Percentiles rank a stretch among this genome's conserved stretches.
Conservation (phyloP, 768 basidiomycete genomes). For the Candolleomyces eurysporus region DNA sequence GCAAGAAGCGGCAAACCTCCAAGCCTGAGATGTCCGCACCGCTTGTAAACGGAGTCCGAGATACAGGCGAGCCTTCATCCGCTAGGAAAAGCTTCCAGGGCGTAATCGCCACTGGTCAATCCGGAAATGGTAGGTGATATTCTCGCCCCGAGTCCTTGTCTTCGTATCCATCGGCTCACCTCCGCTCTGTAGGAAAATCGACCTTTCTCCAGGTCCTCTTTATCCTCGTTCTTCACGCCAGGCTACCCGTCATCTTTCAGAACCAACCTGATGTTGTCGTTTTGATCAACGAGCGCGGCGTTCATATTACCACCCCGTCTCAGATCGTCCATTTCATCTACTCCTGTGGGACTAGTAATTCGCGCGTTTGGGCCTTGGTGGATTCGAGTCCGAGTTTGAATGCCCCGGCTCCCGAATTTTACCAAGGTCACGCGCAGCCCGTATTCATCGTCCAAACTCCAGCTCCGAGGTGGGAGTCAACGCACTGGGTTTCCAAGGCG, state of each 20-base stretch:
- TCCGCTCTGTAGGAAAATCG: background rate
- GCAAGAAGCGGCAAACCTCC: background rate
- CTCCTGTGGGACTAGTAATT: too few relatives aligned
- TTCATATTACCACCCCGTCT: background rate
- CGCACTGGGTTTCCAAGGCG: too few relatives aligned
- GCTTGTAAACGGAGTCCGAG: too few relatives aligned
- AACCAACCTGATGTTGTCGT: background rate
- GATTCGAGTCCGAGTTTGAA: too few relatives aligned
- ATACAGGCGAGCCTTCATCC: background rate
- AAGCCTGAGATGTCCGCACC: background rate
- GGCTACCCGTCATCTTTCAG: background rate
- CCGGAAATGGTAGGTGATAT: background rate
- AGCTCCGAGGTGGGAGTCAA: too few relatives aligned
- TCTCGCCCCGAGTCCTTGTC: background rate
- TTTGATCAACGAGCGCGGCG: background rate
- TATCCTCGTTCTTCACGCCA: background rate
- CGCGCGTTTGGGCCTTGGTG: too few relatives aligned
- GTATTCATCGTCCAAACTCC: too few relatives aligned
- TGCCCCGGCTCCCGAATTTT: too few relatives aligned
- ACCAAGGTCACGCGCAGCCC: too few relatives aligned
- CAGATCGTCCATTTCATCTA: too few relatives aligned
- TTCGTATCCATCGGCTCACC: background rate
- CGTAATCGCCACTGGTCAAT: background rate
- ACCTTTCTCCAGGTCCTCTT: background rate
- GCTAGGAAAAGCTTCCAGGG: background rate